Base-by-base conservation (phyloP, 2,329 filamentous ascomycete species). In the Tolypocladium guangdongense region DNA sequence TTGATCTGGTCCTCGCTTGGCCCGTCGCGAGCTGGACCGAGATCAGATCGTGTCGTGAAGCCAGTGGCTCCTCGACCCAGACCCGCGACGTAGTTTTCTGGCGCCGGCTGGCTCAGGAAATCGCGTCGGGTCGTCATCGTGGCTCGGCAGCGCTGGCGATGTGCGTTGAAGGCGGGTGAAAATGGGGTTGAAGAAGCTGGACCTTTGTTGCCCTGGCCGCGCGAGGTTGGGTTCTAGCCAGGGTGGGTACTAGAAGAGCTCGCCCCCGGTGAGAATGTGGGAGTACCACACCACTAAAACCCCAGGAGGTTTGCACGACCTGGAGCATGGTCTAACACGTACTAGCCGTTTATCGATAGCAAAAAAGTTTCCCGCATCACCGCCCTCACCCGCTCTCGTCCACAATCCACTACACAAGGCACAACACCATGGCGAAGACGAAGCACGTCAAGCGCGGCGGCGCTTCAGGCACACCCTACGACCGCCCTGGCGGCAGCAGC, bases 1-100 rank as follows among this genome's bases (percentile, higher is more conserved):
- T 97, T 96, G 73, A 99, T 96, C 73, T 97, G 92, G 68, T 99
- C 93, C 64, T 96, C 92, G 56, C 88, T 96, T 49, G 93, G 93
- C 18, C 93, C 93, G 74, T 96, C 92, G 63, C 92, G 83, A 55
- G 92, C 92, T 50, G 95, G 93, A 54, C 95, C 93, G 54, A 99
- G 78, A 79, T 99, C 93, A 54, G 92, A 97, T 64, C 95, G 84
- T 41, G 93, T 99, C 18, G 93, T 97, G 74, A 99, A 99, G 56
- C 95, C 93, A 8, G 93, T 99, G 24, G 95, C 95, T 73, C 93
- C 93, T 78, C 95, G 88, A 72, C 93, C 93, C 58, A 99, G 84
- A 81, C 93, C 93, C 59, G 93, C 93, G 58, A 99, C 92, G 66
- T 92, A 92, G 70, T 91, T 92, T 63, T 90, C 87, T 14, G 87